Base-by-base conservation (phyloP, 208 protist species). In the Kentomonas sorsogonicus region DNA sequence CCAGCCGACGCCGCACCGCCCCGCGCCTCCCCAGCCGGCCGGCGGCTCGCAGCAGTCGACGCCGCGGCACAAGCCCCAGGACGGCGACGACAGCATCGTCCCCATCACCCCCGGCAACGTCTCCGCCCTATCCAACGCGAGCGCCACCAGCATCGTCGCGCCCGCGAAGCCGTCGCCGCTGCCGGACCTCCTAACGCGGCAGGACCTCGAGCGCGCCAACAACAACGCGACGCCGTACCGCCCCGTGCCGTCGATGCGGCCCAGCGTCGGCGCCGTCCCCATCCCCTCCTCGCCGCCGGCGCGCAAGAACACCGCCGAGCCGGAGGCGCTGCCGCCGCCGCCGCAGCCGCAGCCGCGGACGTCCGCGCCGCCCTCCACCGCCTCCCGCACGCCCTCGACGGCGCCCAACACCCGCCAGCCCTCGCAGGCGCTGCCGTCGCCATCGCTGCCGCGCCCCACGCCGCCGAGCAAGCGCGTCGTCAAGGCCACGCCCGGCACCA, bases 181-280 rank as follows among this genome's bases (percentile, higher is more conserved):
- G 20, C 40, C 51, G 51, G 51, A 56, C 34, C 51, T 36, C 20
- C 4, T 34, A 30, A 56, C 51, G 22, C 34, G 3, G 15, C 34
- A 40, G 22, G 44, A 56, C 51, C 51, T 36, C n/a, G n/a, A n/a
- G n/a, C n/a, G n/a, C n/a, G n/a, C n/a, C n/a, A n/a, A n/a, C n/a
- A n/a, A n/a, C n/a, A n/a, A n/a, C n/a, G n/a, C n/a, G n/a, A n/a
- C n/a, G 46, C 5, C 13, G 58, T 43, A 27, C 58, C 31, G 4
- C 46, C 46, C 15, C 46, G 34, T 63, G 58, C 38, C 58, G 46
- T 10, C 31, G 26, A 16, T 63, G 58, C 58, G 26, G 39, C 26
- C 33, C 58, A 1, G 11, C 27, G 34, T 46, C 44, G 45, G 46
- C 50, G n/a, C 50, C 50, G 18, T 13, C 58, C 30, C 39, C 26